Evolutionary conservation across 495 filamentous ascomycete species (phyloP), one percentile per base, ranked within the genome.

Genomic region (Pyronema domesticum): DNA sequence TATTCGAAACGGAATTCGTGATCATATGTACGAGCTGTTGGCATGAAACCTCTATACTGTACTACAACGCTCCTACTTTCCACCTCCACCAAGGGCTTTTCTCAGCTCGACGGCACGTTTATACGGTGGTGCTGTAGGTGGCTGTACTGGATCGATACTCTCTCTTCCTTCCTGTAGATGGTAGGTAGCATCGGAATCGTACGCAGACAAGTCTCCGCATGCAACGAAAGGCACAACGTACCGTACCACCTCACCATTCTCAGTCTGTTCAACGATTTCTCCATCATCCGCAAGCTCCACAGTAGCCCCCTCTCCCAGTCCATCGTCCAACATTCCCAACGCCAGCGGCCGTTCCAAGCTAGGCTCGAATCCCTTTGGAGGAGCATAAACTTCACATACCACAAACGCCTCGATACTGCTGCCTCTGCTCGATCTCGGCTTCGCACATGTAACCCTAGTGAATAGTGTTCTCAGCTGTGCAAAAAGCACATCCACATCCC

Each of bases 381-480:
- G 79, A 18, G 72, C 70, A 65, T 95, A 96, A 33, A 86, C 85
- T 58, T 94, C 75, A 70, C 91, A 96, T 19, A 98, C 89, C 40
- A 98, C 81, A 60, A 96, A 98, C 2, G 91, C 89, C 65, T 98
- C 91, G 33, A 98, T 75, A 69, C 86, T 94, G 67, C 91, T 98
- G 8, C 89, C 91, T 8, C 91, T 76, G 57, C 84, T 91, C 47
- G 85, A 93, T 42, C 91, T 75, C 11, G 91, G 91, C 67, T 98
- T 98, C 11, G 91, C 87, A 42, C 94, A 86, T 51, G 81, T 78
- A 35, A 98, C 91, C 51, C 78, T 72, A 53, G 85, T 78, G 57
- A 98, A 98, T 52, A 95, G 83, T 23, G 87, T 79, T 56, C 86
- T 86, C 44, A 96, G 75, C 61, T 96, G 91, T 6, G 88, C 85